Conservation (phyloP, 106 monocot species). For the Dioscorea alata region DNA sequence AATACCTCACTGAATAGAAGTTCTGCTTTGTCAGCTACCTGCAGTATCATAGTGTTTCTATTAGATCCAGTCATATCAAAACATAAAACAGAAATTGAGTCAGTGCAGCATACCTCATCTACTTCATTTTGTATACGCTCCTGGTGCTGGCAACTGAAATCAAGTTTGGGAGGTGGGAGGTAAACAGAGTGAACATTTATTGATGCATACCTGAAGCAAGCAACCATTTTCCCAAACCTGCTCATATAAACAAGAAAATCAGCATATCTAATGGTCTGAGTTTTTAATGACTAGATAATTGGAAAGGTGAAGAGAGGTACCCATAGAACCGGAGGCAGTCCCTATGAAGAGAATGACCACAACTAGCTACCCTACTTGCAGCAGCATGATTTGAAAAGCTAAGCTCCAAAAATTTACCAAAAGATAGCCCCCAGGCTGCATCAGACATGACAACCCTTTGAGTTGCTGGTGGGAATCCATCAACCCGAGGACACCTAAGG, state of each 20-base stretch:
- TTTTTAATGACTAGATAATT: neutral
- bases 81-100: too few species aligned
- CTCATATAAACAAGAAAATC: conserved; percentile 3
- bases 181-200: conserved; percentile 76
- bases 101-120: conserved; percentile 49
- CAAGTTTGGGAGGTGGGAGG: conserved; percentile 76
- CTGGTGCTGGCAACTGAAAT: conserved; percentile 50
- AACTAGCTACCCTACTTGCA: conserved; percentile 91
- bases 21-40: conserved; percentile 49
- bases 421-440: conserved; percentile 81
- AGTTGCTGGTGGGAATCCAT: conserved; percentile 67
- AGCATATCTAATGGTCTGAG: neutral
- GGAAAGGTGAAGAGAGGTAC: conserved; percentile 27
- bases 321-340: conserved; percentile 98
- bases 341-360: conserved; percentile 94
- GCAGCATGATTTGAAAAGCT: conserved; percentile 94
- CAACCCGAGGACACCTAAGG: conserved; percentile 41
- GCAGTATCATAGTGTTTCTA: conserved; percentile 8
- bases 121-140: conserved; percentile 80
- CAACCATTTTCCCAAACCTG: conserved; percentile 91
- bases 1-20: conserved; percentile 57
- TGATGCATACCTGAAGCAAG: conserved; percentile 89
- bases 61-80: conserved; percentile 1
- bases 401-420: conserved; percentile 84
- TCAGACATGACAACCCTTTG: conserved; percentile 73